A percentile compares a stretch with the other conserved stretches of the same genome.
Evolutionary conservation across 768 basidiomycete species (phyloP).

Genomic region (Symmetrospora coprosmae): DNA sequence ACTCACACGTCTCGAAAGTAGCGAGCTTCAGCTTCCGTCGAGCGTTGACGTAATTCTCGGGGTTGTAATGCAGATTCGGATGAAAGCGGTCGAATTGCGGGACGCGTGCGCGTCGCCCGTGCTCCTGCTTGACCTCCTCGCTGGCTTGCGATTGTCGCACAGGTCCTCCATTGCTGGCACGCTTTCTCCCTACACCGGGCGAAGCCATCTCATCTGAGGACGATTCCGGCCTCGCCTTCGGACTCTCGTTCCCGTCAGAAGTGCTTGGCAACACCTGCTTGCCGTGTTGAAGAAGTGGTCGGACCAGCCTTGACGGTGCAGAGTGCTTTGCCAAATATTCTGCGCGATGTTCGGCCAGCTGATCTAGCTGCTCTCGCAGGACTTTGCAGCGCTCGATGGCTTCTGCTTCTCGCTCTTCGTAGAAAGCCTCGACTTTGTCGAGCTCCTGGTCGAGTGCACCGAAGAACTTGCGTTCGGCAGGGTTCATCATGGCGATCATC

Average conservation of each 20-base stretch:
- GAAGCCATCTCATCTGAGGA: too few relatives aligned
- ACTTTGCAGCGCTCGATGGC: constrained; percentile 37
- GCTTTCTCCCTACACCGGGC: too few relatives aligned
- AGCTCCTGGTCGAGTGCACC: constrained; percentile 61
- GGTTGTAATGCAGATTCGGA: too few relatives aligned
- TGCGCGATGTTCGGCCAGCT: constrained; percentile 56
- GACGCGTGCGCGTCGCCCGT: too few relatives aligned
- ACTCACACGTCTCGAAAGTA: constrained; percentile 54
- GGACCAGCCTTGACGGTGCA: too few relatives aligned
- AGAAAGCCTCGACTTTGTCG: constrained; percentile 74
- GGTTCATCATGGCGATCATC: constrained; percentile 46
- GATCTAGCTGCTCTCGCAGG: constrained; percentile 56
- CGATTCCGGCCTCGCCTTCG: too few relatives aligned
- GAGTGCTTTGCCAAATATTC: constrained; percentile 35
- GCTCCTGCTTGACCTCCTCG: too few relatives aligned
- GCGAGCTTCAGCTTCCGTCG: constrained; percentile 74
- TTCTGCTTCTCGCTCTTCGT: constrained; percentile 55
- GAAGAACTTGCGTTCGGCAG: constrained; percentile 59
- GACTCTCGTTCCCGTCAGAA: too few relatives aligned
- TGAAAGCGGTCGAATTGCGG: not conserved
- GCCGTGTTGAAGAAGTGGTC: too few relatives aligned
- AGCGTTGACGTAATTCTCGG: constrained; percentile 69
- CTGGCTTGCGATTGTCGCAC: too few relatives aligned
- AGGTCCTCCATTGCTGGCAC: too few relatives aligned
- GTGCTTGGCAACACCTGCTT: too few relatives aligned